Evolutionary conservation across 2,329 filamentous ascomycete genomes (phyloP).

Genomic region (Ceratocystis cubensis): DNA sequence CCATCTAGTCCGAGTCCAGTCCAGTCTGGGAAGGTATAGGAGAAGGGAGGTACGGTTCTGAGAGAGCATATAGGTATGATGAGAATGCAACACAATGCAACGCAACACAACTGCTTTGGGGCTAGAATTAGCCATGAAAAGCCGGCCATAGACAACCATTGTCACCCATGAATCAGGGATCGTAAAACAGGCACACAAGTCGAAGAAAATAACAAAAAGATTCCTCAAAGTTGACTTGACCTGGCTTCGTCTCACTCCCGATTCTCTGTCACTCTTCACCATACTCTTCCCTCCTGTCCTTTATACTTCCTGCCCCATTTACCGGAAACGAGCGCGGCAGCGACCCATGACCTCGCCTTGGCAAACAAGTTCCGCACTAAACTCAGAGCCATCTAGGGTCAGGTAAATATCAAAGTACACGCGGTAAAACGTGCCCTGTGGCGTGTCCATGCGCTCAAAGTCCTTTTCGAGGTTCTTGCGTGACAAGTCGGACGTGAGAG

Average conservation of each 20-base stretch:
- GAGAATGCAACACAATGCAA: no score
- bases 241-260: no score
- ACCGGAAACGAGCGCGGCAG: slow-evolving; percentile 79
- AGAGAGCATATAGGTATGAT: no score
- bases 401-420: slow-evolving; percentile 72
- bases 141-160: background rate
- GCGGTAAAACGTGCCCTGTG: slow-evolving; percentile 90
- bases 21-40: no score
- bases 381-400: slow-evolving; percentile 91
- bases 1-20: no score
- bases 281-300: background rate
- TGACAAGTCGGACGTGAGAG: slow-evolving; percentile 88
- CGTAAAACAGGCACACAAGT: no score
- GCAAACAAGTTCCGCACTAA: slow-evolving; percentile 96
- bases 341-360: slow-evolving; percentile 98
- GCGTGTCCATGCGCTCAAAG: slow-evolving; percentile 98
- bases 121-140: background rate
- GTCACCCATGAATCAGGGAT: no score
- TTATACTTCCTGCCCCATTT: slow-evolving; percentile 24
- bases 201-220: no score
- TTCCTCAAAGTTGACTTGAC: no score
- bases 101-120: no score
- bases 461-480: slow-evolving; percentile 98
- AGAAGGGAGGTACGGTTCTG: background rate
- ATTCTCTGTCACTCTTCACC: background rate